Evolutionary conservation across 148 eudicot species (phyloP), one percentile per base, ranked within the genome.

Genomic region (Cornus suecica): DNA sequence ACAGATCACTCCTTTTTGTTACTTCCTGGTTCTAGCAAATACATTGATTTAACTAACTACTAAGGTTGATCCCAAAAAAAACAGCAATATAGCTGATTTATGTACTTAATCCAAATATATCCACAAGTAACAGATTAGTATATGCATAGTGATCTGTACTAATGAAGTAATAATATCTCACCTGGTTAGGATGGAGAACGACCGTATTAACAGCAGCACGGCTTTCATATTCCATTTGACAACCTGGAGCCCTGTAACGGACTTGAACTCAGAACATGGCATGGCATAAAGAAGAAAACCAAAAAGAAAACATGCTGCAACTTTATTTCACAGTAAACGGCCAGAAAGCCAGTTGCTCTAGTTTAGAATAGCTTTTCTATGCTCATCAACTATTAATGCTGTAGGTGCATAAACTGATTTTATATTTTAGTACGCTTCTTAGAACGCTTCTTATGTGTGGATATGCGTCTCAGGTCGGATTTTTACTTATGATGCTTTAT

Each of bases 121-220:
- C 24, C 9, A n/a, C 62, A 58, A 58, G 8, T n/a, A 58, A 22
- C 5, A 4, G 8, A 58, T 20, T 58, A 2, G 25, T 22, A 4
- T 58, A 22, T 15, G 8, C 14, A 58, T n/a, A 58, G 20, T 18
- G 8, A 58, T 5, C 25, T 22, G 24, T 8, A 1, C 62, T 22
- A 20, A 7, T 18, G 24, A 58, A 58, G 62, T 8, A 52, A 26
- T 56, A 76, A 6, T 10, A 45, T 27, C 67, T 25, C 29, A 93
- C 99, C 98, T 95, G 99, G 83, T 95, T 95, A 32, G 99, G 99
- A 74, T 95, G 99, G 80, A 95, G 84, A 78, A 93, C 94, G 74
- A 95, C 99, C 51, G 99, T 93, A 79, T 95, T 95, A 66, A 95
- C 99, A 54, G 99, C 98, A 63, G 97, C 99, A 76, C 99, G 99